Conservation (phyloP, 176 grass and related monocot species). For the Hordeum marinum region DNA sequence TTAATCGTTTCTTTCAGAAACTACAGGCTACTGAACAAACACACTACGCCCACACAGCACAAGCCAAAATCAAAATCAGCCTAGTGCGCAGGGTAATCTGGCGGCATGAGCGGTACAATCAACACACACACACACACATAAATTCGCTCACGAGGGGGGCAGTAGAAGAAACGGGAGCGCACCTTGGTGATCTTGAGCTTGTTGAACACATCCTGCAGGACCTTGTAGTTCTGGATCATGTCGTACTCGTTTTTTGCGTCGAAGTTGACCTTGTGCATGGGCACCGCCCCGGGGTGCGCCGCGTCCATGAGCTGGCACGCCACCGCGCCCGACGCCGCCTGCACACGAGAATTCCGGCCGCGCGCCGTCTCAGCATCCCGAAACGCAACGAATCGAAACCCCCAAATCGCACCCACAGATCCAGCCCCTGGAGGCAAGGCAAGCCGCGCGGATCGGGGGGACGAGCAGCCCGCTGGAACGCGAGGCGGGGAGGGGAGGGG, state of each 20-base stretch:
- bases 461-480: background rate
- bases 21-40: too few species aligned
- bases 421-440: background rate
- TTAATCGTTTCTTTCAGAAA: too few species aligned
- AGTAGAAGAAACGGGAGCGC: background rate
- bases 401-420: background rate
- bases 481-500: background rate
- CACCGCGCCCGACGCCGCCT: slow-evolving; percentile 89
- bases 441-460: background rate
- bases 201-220: slow-evolving; percentile 97
- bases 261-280: slow-evolving; percentile 99
- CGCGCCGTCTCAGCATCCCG: background rate
- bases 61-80: background rate
- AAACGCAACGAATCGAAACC: background rate
- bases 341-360: background rate
- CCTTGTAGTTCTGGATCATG: slow-evolving; percentile 99
- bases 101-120: background rate
- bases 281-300: slow-evolving; percentile 78
- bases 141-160: background rate
- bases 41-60: background rate
- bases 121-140: background rate
- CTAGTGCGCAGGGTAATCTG: background rate
- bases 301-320: slow-evolving; percentile 93
- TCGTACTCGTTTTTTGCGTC: slow-evolving; percentile 97
- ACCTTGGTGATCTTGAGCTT: slow-evolving; percentile 98